A percentile compares a stretch with the other conserved stretches of the same genome.
These are phyloP conservation scores for Sphaerosporella brunnea DNA, from an alignment of 495 filamentous ascomycete species.

Conservation along the genomic window DNA sequence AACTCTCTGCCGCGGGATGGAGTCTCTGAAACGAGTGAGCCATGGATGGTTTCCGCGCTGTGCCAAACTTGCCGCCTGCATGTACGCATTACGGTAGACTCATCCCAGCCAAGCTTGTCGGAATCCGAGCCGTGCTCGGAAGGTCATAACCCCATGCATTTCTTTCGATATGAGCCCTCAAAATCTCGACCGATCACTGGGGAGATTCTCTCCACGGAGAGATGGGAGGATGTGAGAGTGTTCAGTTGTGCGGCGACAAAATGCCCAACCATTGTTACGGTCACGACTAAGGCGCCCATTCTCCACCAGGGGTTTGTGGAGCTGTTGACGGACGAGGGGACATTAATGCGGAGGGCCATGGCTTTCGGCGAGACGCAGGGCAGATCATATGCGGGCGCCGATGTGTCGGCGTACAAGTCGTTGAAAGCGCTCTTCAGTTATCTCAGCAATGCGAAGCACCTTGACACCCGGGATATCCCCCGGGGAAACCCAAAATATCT, in stretches of 20 bases:
- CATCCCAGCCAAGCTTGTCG: slow-evolving; percentile 8
- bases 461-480: slow-evolving; percentile 14
- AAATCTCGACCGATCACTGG: slow-evolving; percentile 3
- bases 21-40: slow-evolving; percentile 1
- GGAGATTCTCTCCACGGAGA: not conserved
- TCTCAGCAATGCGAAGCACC: slow-evolving; percentile 16
- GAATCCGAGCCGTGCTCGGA: slow-evolving; percentile 13
- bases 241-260: slow-evolving; percentile 17
- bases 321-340: slow-evolving; percentile 12
- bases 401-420: not conserved
- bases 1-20: too few species aligned
- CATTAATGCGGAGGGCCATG: slow-evolving; percentile 6
- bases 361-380: slow-evolving; percentile 5
- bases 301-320: slow-evolving; percentile 10
- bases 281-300: slow-evolving; percentile 18
- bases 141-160: slow-evolving; percentile 17
- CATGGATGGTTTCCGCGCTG: slow-evolving; percentile 13
- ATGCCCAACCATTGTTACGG: slow-evolving; percentile 18
- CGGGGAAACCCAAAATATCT: slow-evolving; percentile 15
- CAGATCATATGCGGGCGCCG: not conserved
- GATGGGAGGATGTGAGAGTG: slow-evolving; percentile 20
- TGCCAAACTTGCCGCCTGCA: slow-evolving; percentile 21
- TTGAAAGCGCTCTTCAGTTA: slow-evolving; percentile 13
- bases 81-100: slow-evolving; percentile 15
- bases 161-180: slow-evolving; percentile 18